Conservation (phyloP, 352 stramenopile species). For the Pythium coloratum region DNA sequence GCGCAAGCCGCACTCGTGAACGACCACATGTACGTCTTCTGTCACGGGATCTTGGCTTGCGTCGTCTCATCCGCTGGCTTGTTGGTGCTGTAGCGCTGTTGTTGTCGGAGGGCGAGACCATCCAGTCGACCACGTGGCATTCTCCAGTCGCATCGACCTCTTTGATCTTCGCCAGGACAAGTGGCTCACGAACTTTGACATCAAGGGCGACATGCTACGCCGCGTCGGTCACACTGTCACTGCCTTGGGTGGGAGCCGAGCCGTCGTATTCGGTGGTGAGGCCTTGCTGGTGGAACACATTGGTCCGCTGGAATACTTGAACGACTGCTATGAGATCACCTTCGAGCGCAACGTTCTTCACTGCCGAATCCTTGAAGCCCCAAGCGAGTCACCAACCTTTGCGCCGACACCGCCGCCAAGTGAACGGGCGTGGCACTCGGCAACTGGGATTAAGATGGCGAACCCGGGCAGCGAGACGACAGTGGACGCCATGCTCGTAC, state of each 20-base stretch:
- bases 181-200: slow-evolving; percentile 63
- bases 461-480: slow-evolving; percentile 13
- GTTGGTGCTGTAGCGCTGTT: slow-evolving; percentile 38
- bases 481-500: slow-evolving; percentile 40
- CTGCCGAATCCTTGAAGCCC: slow-evolving; percentile 33
- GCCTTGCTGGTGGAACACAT: slow-evolving; percentile 3
- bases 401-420: slow-evolving; percentile 15
- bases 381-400: background rate
- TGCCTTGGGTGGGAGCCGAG: slow-evolving; percentile 17
- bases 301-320: slow-evolving; percentile 15
- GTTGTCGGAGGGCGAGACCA: slow-evolving; percentile 58
- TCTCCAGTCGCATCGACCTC: slow-evolving; percentile 42
- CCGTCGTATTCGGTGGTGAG: slow-evolving; percentile 66
- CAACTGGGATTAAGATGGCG: slow-evolving; percentile 23
- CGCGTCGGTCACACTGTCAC: slow-evolving; percentile 57
- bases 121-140: slow-evolving; percentile 27
- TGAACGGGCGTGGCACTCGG: slow-evolving; percentile 51
- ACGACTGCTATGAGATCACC: slow-evolving; percentile 46
- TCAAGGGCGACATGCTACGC: slow-evolving; percentile 47
- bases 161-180: slow-evolving; percentile 51
- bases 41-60: background rate
- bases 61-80: background rate
- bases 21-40: slow-evolving; percentile 41
- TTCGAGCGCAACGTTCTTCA: slow-evolving; percentile 40
- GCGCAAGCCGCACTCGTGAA: slow-evolving; percentile 40